Base-by-base conservation (phyloP, 371 early-diverging fungal genomes). In the Apophysomyces elegans region DNA sequence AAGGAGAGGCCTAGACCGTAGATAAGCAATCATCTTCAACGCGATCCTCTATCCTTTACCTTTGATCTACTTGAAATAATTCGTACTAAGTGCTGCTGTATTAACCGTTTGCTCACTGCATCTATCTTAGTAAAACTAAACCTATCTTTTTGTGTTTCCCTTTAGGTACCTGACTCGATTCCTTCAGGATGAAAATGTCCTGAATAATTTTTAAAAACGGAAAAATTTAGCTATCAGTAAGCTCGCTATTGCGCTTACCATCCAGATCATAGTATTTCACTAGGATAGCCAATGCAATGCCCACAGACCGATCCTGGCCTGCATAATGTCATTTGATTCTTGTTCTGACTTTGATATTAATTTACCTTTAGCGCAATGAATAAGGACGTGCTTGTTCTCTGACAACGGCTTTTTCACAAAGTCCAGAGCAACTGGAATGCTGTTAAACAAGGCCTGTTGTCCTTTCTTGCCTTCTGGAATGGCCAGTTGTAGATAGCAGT, bases 401-500 rank as follows among this genome's bases (percentile, higher is more conserved):
- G 61, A 7, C 9, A 79, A 44, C 45, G 79, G 71, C 61, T 71
- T 54, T 58, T 59, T 37, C 14, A 74, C 69, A 84, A 87, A 84
- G 13, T 73, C 72, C 26, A 88, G 64, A 0, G 87, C 93, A 14
- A 68, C 66, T 12, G 88, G 84, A 61, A 92, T 86, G 58, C 72
- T 74, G 14, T 70, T 70, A 1, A 74, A 76, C 45, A 92, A 75
- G n/a, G 74, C 76, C 11, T 79, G 69, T 65, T 89, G 89, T 6
- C 92, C 92, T 44, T 82, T 85, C 69, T 92, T 93, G 18, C 92
- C 90, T 63, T 90, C 89, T 1, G 88, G 89, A 41, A 92, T 88
- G 5, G 84, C 76, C 57, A 93, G 59, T 54, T 84, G 85, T 45
- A 93, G 44, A 63, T 87, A 91, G 8, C 65, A 58, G 14, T 57